A percentile compares a stretch with the other conserved stretches of the same genome.
phyloP scores from a whole-genome alignment of 2,329 filamentous ascomycete species.

The Neurospora sp. region DNA sequence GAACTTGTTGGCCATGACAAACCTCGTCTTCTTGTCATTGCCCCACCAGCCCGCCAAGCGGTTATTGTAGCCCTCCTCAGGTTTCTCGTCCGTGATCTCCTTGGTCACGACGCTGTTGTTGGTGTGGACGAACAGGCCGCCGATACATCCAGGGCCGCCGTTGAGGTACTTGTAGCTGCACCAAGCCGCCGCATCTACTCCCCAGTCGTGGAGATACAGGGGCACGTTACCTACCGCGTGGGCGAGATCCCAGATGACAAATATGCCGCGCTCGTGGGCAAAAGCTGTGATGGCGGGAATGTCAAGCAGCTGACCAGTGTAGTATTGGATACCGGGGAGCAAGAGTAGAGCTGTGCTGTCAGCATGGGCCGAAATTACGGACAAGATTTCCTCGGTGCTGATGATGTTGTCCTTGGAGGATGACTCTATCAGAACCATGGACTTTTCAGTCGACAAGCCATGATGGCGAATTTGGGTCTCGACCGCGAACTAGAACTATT shows the following conservation, averaged over 20 bases:
- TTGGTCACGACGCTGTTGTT: slow-evolving; percentile 40
- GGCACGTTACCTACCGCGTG: slow-evolving; percentile 71
- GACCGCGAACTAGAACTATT: slow-evolving; percentile 52
- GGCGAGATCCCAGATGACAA: slow-evolving; percentile 71
- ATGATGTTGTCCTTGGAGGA: slow-evolving; percentile 41
- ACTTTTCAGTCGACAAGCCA: slow-evolving; percentile 49
- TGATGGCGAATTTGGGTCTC: slow-evolving; percentile 66
- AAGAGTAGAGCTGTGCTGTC: slow-evolving; percentile 58
- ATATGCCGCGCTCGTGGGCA: slow-evolving; percentile 55
- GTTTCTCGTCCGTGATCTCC: slow-evolving; percentile 21
- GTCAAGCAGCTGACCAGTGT: slow-evolving; percentile 69
- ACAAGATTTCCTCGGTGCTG: slow-evolving; percentile 55
- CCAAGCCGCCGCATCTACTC: slow-evolving; percentile 70
- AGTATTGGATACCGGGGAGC: slow-evolving; percentile 70
- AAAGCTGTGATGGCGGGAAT: slow-evolving; percentile 62
- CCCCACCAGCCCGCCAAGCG: slow-evolving; percentile 77
- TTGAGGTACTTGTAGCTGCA: slow-evolving; percentile 81
- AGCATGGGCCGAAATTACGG: slow-evolving; percentile 56
- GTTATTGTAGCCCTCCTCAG: slow-evolving; percentile 32
- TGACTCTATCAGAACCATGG: slow-evolving; percentile 59
- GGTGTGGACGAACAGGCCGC: slow-evolving; percentile 63
- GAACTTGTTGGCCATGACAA: slow-evolving; percentile 69
- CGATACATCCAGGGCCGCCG: slow-evolving; percentile 64
- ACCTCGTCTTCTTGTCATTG: slow-evolving; percentile 56
- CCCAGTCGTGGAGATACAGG: slow-evolving; percentile 62